Conservation (phyloP, 768 basidiomycete species). For the Hydnum rufescens region DNA sequence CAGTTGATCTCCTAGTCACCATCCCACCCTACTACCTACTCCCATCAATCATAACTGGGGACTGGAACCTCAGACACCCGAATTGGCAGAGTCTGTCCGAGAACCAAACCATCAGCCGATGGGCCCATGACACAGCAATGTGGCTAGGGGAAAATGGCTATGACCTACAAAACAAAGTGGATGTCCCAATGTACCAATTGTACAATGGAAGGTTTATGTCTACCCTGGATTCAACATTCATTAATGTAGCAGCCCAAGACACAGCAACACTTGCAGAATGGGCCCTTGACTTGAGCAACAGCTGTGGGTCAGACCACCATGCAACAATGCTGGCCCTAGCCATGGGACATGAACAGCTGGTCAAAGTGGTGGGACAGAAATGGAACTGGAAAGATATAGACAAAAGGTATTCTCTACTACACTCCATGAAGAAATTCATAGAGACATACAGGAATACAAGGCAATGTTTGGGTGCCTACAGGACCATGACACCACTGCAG, state of each 20-base stretch:
- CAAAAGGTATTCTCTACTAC: not conserved
- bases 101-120: not conserved
- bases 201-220: not conserved
- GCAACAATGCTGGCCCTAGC: not conserved
- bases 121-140: not conserved
- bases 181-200: not conserved
- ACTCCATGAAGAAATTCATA: not conserved
- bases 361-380: not conserved
- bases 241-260: not conserved
- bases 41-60: constrained; percentile 3
- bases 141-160: constrained; percentile 3
- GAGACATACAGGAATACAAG: too few relatives aligned
- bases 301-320: not conserved
- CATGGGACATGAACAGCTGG: not conserved
- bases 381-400: not conserved
- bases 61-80: constrained; percentile 6
- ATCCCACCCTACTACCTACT: not conserved
- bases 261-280: not conserved
- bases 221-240: constrained; percentile 4
- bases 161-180: constrained; percentile 1
- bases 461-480: too few relatives aligned
- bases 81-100: not conserved
- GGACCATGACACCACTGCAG: too few relatives aligned
- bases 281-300: not conserved
- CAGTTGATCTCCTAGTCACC: not conserved